phyloP scores from a whole-genome alignment of 2,329 filamentous ascomycete species.

The Fusarium sp. region DNA sequence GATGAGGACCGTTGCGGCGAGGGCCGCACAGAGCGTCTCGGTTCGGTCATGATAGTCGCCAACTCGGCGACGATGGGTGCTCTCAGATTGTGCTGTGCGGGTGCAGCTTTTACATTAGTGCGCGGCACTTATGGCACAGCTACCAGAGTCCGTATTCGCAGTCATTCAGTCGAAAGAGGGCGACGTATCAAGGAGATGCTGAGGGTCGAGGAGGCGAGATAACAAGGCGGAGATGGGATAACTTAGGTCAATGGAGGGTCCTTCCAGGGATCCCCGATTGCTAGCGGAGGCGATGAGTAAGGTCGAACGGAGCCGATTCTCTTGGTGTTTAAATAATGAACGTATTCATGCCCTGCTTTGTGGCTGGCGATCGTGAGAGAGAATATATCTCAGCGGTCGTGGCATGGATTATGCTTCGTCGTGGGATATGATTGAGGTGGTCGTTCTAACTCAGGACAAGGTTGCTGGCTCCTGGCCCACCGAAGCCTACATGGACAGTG shows the following conservation, averaged over 20 bases:
- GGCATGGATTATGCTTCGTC: conserved; percentile 13
- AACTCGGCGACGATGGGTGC: conserved; percentile 47
- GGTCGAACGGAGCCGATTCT: conserved; percentile 16
- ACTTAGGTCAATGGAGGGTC: conserved; percentile 12
- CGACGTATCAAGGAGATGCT: conserved; percentile 26
- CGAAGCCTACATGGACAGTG: conserved; percentile 8
- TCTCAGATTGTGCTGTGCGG: conserved; percentile 41
- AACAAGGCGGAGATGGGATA: conserved; percentile 25
- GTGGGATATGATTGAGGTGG: conserved; percentile 33
- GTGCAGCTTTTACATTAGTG: conserved; percentile 49
- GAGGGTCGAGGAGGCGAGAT: conserved; percentile 32
- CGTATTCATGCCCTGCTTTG: background rate
- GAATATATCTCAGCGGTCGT: conserved; percentile 3
- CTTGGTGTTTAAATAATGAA: background rate
- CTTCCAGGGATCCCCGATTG: conserved; percentile 19
- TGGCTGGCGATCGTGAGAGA: background rate
- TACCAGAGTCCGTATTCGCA: conserved; percentile 21
- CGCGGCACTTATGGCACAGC: conserved; percentile 36
- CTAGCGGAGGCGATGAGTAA: conserved; percentile 33
- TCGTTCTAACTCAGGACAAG: conserved; percentile 26
- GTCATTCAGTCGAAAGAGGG: conserved; percentile 33
- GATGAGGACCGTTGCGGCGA: conserved; percentile 59
- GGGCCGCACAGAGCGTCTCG: conserved; percentile 44
- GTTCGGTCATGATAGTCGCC: conserved; percentile 52
- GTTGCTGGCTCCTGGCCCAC: conserved; percentile 23